phyloP scores from a whole-genome alignment of 2,329 filamentous ascomycete genomes.

The Aureobasidium sp. region DNA sequence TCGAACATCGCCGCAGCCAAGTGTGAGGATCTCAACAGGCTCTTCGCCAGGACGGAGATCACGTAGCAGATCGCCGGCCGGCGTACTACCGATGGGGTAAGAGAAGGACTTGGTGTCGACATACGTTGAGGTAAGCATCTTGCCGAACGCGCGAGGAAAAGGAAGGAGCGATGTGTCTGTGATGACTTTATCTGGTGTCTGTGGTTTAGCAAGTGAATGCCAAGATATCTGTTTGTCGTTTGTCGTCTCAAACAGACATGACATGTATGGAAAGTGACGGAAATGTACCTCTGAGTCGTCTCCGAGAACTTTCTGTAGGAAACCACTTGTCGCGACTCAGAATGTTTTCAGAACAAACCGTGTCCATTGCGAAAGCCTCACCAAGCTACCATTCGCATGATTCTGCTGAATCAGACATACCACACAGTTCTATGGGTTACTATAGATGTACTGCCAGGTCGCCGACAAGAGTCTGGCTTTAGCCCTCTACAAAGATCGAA shows the following conservation, averaged over 20 bases:
- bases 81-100: conserved; percentile 41
- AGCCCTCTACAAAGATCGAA: no score
- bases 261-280: no score
- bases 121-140: conserved; percentile 11
- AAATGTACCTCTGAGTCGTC: not conserved
- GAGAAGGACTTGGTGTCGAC: conserved; percentile 21
- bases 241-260: not conserved
- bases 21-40: conserved; percentile 43
- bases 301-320: not conserved
- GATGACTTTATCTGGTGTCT: not conserved
- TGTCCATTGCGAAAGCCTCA: not conserved
- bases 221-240: not conserved
- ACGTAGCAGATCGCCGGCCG: conserved; percentile 42
- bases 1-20: conserved; percentile 50
- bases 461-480: no score
- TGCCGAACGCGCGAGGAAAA: not conserved
- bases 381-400: no score
- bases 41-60: conserved; percentile 39
- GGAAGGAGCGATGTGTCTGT: not conserved
- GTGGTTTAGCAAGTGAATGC: not conserved
- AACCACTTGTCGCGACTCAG: not conserved
- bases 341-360: not conserved
- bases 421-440: no score
- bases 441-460: rapidly evolving
- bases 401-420: no score